These are phyloP conservation scores for Ceriops decandra DNA, from an alignment of 345 rosid species.

Conservation along the genomic window DNA sequence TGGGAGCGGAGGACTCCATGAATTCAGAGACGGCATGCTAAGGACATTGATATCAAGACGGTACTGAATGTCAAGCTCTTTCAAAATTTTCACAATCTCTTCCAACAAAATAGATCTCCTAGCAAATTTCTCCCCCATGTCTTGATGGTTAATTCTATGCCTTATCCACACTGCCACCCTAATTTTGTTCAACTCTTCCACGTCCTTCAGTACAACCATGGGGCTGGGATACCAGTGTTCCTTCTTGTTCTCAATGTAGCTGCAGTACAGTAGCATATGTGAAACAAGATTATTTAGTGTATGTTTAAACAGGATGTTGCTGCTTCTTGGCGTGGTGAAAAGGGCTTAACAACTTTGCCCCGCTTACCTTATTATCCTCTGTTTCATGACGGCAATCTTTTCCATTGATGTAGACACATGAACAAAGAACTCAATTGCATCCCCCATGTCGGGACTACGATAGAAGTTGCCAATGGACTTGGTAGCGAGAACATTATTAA, in stretches of 20 bases:
- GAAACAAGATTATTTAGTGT: too few relatives aligned
- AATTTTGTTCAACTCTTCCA: slow-evolving; percentile 9
- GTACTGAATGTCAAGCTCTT: slow-evolving; percentile 19
- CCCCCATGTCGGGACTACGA: slow-evolving; percentile 93
- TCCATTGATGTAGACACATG: slow-evolving; percentile 70
- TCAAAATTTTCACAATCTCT: slow-evolving; percentile 16
- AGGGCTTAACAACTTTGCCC: too few relatives aligned
- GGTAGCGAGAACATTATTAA: slow-evolving; percentile 59
- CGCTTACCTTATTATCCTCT: slow-evolving; percentile 55
- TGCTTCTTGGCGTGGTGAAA: too few relatives aligned
- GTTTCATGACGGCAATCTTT: slow-evolving; percentile 50
- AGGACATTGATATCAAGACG: background rate
- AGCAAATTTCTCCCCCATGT: slow-evolving; percentile 15
- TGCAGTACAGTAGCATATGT: slow-evolving; percentile 15
- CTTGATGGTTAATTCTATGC: slow-evolving; percentile 19
- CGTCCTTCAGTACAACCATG: slow-evolving; percentile 9
- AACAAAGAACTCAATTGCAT: slow-evolving; percentile 61
- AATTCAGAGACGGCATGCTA: too few relatives aligned
- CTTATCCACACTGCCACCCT: slow-evolving; percentile 15
- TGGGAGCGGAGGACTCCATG: too few relatives aligned
- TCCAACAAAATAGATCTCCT: slow-evolving; percentile 19
- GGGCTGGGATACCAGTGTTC: slow-evolving; percentile 21
- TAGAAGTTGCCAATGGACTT: slow-evolving; percentile 71
- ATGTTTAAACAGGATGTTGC: too few relatives aligned
- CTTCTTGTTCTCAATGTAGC: slow-evolving; percentile 29